Conservation (phyloP, 495 filamentous ascomycete genomes). For the Penicillium daleae region DNA sequence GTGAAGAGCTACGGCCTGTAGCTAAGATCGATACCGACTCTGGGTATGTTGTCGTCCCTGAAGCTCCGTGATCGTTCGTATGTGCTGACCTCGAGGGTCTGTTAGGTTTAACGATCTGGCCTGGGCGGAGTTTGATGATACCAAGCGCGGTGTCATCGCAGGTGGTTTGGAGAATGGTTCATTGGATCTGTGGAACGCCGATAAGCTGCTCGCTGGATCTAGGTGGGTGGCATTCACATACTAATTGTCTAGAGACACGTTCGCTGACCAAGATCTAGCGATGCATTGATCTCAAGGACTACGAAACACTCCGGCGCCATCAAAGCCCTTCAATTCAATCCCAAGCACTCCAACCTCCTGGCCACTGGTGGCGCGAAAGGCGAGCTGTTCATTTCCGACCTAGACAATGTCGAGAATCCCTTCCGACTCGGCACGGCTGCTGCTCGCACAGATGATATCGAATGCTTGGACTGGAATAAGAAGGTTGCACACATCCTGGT, state of each 20-base stretch:
- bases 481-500: slow-evolving; percentile 96
- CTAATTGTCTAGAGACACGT: slow-evolving; percentile 4
- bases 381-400: slow-evolving; percentile 93
- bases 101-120: slow-evolving; percentile 94
- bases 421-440: slow-evolving; percentile 86
- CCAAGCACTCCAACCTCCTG: slow-evolving; percentile 86
- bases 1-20: slow-evolving; percentile 81
- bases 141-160: slow-evolving; percentile 84
- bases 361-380: slow-evolving; percentile 93
- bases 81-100: slow-evolving; percentile 16
- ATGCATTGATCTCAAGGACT: slow-evolving; percentile 83
- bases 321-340: slow-evolving; percentile 97
- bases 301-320: slow-evolving; percentile 91
- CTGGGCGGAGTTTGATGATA: slow-evolving; percentile 80
- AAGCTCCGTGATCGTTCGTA: background rate
- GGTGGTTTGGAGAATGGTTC: slow-evolving; percentile 95
- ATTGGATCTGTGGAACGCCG: slow-evolving; percentile 94
- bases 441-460: slow-evolving; percentile 89
- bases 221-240: slow-evolving; percentile 43
- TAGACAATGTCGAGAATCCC: slow-evolving; percentile 84
- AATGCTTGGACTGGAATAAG: slow-evolving; percentile 97
- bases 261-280: slow-evolving; percentile 51
- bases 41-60: slow-evolving; percentile 59
- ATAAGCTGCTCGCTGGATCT: slow-evolving; percentile 72
- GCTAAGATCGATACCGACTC: slow-evolving; percentile 86